Evolutionary conservation across 2,329 filamentous ascomycete genomes (phyloP), one percentile per base, ranked within the genome.

Genomic region (Clonostachys chloroleuca): DNA sequence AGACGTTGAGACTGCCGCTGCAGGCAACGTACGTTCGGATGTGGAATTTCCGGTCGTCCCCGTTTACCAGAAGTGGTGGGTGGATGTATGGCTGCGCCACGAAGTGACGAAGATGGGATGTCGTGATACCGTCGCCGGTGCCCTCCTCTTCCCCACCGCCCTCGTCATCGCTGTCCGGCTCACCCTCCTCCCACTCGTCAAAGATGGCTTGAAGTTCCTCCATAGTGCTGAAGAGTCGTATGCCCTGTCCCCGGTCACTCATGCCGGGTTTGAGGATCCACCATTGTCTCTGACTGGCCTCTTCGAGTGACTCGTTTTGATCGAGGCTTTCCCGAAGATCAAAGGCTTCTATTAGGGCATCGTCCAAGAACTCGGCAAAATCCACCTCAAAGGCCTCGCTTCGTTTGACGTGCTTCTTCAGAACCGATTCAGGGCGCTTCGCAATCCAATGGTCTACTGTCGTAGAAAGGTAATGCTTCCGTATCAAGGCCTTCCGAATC

Each of bases 241-340:
- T 96, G 1, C 94, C 94, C 63, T 96, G 92, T 0, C 92, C 94
- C 20, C 92, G 81, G 62, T 99, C 94, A 64, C 90, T 96, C 94
- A 99, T 97, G 9, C 92, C 87, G 1, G 94, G 92, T 68, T 99
- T 99, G 50, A 99, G 67, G 54, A 99, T 97, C 94, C 94, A 99
- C 92, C 92, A 99, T 62, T 95, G 83, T 49, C 78, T 77, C 40
- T 78, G 69, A 34, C 33, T 47, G 1, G 48, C 40, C 33, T 66
- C 51, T 0, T 48, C 55, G 2, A 57, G 55, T 5, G 47, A 44
- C 3, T 48, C 51, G 12, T 53, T 53, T 42, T 74, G 75, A 34
- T 80, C 79, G 65, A 95, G 77, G 55, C 87, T 92, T 48, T 89
- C 89, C 17, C 85, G 78, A 45, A 99, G 68, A 59, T 97, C 94